Evolutionary conservation across 495 filamentous ascomycete species (phyloP).

Genomic region (Pyrenula massariospora): DNA sequence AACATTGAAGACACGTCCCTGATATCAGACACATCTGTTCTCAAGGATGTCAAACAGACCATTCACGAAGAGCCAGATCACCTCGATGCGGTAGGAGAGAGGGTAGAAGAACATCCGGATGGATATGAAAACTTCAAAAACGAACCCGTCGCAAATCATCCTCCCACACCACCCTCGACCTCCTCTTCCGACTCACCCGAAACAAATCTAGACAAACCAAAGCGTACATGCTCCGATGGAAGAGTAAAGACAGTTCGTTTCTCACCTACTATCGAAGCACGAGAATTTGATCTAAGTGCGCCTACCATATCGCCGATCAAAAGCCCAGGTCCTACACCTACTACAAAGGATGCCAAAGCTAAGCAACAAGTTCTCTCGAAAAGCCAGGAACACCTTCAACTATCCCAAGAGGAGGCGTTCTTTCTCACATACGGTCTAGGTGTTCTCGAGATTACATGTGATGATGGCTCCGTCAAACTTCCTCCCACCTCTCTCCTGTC

Average conservation of each 20-base stretch:
- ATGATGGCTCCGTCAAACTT: conserved; percentile 27
- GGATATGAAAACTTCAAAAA: background rate
- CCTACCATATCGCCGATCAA: conserved; percentile 23
- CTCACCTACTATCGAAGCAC: conserved; percentile 47
- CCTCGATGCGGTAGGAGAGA: background rate
- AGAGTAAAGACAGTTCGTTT: conserved; percentile 50
- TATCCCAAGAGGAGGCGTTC: conserved; percentile 83
- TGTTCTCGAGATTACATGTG: conserved; percentile 53
- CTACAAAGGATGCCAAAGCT: conserved; percentile 3
- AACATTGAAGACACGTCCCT: background rate
- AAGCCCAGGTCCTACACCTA: background rate
- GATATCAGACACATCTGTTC: background rate
- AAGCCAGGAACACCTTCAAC: conserved; percentile 84
- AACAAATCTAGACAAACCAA: conserved; percentile 12
- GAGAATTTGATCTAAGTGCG: conserved; percentile 36
- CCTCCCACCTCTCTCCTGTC: conserved; percentile 38
- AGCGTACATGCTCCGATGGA: background rate
- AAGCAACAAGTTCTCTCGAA: conserved; percentile 27
- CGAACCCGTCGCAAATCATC: background rate
- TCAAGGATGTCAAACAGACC: background rate
- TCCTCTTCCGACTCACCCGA: background rate
- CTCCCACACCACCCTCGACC: background rate
- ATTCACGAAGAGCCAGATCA: background rate
- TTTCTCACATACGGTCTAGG: conserved; percentile 81
- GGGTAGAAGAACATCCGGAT: background rate